Evolutionary conservation across 129 eudicot genomes (phyloP).

Genomic region (Flaveria linearis): DNA sequence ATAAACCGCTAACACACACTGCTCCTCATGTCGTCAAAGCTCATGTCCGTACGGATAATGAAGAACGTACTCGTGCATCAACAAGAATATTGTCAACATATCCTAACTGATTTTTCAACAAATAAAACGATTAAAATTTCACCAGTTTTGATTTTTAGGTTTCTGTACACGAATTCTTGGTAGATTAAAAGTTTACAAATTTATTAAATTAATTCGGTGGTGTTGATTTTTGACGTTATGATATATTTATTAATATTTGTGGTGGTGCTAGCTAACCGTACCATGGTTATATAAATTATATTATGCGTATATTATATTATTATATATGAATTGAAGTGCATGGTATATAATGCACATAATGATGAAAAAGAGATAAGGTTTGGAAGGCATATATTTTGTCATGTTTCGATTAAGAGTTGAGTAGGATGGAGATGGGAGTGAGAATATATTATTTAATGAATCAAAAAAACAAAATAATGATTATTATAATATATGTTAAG

Average conservation of each 20-base stretch:
- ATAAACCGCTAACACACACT: neutral
- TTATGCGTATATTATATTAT: neutral
- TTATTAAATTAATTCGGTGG: neutral
- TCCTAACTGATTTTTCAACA: neutral
- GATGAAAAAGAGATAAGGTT: constrained; percentile 22
- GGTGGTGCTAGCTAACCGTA: neutral
- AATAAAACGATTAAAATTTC: constrained; percentile 1
- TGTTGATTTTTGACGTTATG: neutral
- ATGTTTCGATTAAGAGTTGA: constrained; percentile 12
- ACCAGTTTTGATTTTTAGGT: neutral
- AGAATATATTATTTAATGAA: neutral
- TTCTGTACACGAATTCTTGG: constrained; percentile 1
- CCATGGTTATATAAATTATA: neutral
- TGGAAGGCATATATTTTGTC: constrained; percentile 17
- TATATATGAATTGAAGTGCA: constrained; percentile 18
- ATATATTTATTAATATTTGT: neutral
- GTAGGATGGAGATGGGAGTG: constrained; percentile 23
- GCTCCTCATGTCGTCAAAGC: neutral
- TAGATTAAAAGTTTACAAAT: neutral
- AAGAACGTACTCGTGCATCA: neutral
- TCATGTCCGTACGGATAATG: constrained; percentile 1
- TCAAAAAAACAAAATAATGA: too few relatives aligned
- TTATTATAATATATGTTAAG: neutral
- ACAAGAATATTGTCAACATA: constrained; percentile 3
- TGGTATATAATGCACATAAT: constrained; percentile 18